phyloP scores from a whole-genome alignment of 768 basidiomycete species.

The Pleurotus tuber-regium region DNA sequence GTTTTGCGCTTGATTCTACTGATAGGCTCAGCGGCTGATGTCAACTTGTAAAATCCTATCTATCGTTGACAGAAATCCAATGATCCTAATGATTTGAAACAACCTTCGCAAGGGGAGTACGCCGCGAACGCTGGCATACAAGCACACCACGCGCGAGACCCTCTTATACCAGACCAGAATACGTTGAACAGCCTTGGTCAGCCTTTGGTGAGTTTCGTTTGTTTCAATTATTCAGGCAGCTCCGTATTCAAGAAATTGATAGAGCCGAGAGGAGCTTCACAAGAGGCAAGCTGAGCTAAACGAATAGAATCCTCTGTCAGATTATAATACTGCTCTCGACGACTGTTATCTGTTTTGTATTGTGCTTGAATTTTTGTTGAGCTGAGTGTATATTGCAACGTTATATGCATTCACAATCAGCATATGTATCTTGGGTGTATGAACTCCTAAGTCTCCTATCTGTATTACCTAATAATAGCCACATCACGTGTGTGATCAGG shows the following conservation, averaged over 20 bases:
- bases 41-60: no score
- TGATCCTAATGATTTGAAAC: constrained; percentile 52
- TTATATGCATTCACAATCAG: no score
- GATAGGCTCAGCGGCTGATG: background rate
- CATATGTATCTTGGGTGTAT: no score
- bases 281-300: constrained; percentile 47
- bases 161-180: constrained; percentile 46
- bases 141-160: constrained; percentile 50
- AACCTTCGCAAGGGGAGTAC: constrained; percentile 32
- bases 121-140: constrained; percentile 35
- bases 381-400: no score
- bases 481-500: no score
- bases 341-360: no score
- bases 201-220: constrained; percentile 38
- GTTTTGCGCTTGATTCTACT: constrained; percentile 15
- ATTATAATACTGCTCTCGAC: no score
- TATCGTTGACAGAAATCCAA: constrained; percentile 47
- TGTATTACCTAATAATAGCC: no score
- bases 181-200: constrained; percentile 42
- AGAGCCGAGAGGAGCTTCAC: constrained; percentile 53
- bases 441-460: no score
- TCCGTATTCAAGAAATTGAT: background rate
- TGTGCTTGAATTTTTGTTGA: no score
- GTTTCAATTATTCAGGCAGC: background rate
- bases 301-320: constrained; percentile 11